Percentiles rank a stretch among this genome's conserved stretches.
These are phyloP conservation scores for Pseudogymnoascus sp. DNA, from an alignment of 2,329 filamentous ascomycete genomes.

Conservation along the genomic window DNA sequence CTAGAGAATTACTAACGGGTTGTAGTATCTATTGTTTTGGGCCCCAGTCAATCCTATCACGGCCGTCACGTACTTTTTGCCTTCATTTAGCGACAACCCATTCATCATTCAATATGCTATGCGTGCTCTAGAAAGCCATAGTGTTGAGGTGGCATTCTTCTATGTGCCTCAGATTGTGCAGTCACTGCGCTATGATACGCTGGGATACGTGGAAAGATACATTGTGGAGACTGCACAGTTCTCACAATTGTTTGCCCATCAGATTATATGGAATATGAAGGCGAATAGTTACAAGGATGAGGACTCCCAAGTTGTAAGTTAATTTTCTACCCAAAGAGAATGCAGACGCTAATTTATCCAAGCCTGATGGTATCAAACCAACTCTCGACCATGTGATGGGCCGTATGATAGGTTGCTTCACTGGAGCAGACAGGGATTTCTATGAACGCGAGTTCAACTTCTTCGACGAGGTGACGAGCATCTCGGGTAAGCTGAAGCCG, in stretches of 20 bases:
- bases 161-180: conserved; percentile 98
- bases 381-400: conserved; percentile 84
- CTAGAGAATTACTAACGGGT: conserved; percentile 23
- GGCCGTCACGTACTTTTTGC: conserved; percentile 86
- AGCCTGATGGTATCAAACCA: conserved; percentile 88
- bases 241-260: conserved; percentile 96
- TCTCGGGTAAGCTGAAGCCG: conserved; percentile 92
- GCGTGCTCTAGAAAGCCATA: conserved; percentile 85
- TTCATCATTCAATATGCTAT: conserved; percentile 96
- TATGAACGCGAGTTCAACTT: conserved; percentile 96
- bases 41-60: conserved; percentile 85
- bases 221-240: conserved; percentile 95
- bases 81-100: conserved; percentile 82
- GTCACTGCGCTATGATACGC: conserved; percentile 78
- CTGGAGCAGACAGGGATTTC: conserved; percentile 68
- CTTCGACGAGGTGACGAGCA: conserved; percentile 91
- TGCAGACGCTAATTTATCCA: conserved; percentile 10
- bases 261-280: conserved; percentile 99
- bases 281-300: conserved; percentile 98
- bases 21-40: conserved; percentile 84
- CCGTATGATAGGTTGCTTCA: conserved; percentile 76
- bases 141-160: conserved; percentile 96
- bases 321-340: background rate
- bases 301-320: conserved; percentile 68
- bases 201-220: conserved; percentile 93